Evolutionary conservation across 1,284 basidiomycete genomes (phyloP).

Genomic region (Sanghuangporus baumii): DNA sequence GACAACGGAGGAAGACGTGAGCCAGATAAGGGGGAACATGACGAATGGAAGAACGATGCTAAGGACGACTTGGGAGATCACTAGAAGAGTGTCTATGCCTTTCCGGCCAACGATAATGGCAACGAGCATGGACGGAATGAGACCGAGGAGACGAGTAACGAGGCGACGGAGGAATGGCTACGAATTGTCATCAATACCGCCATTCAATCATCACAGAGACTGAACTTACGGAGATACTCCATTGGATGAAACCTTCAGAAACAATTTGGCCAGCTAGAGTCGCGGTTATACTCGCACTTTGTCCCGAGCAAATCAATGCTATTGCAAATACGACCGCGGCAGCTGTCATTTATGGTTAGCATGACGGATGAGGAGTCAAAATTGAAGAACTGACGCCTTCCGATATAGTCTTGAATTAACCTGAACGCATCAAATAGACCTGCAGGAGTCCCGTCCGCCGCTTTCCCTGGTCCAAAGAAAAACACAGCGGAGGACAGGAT

Average conservation of each 20-base stretch:
- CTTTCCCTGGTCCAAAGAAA: slow-evolving; percentile 46
- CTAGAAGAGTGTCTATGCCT: slow-evolving; percentile 80
- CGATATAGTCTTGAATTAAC: slow-evolving; percentile 62
- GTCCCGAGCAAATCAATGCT: slow-evolving; percentile 80
- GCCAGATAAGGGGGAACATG: slow-evolving; percentile 72
- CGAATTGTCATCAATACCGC: neutral
- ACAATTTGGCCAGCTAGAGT: slow-evolving; percentile 92
- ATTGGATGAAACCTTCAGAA: slow-evolving; percentile 90
- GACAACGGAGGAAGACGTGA: slow-evolving; percentile 63
- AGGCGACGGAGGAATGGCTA: slow-evolving; percentile 79
- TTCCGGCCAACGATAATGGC: slow-evolving; percentile 68
- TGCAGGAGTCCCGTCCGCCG: slow-evolving; percentile 40
- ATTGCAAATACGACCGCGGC: slow-evolving; percentile 84
- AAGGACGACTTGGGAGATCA: slow-evolving; percentile 85
- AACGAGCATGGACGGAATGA: slow-evolving; percentile 84
- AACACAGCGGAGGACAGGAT: slow-evolving; percentile 71
- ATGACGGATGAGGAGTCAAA: neutral
- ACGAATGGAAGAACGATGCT: slow-evolving; percentile 88
- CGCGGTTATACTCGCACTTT: slow-evolving; percentile 90
- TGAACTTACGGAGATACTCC: slow-evolving; percentile 71
- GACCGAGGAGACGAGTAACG: slow-evolving; percentile 77
- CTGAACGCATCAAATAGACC: slow-evolving; percentile 82
- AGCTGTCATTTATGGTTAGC: slow-evolving; percentile 31
- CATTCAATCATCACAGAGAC: slow-evolving; percentile 8
- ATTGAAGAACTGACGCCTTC: slow-evolving; percentile 45